Base-by-base conservation (phyloP, 495 filamentous ascomycete genomes). In the Penicillium canariense region DNA sequence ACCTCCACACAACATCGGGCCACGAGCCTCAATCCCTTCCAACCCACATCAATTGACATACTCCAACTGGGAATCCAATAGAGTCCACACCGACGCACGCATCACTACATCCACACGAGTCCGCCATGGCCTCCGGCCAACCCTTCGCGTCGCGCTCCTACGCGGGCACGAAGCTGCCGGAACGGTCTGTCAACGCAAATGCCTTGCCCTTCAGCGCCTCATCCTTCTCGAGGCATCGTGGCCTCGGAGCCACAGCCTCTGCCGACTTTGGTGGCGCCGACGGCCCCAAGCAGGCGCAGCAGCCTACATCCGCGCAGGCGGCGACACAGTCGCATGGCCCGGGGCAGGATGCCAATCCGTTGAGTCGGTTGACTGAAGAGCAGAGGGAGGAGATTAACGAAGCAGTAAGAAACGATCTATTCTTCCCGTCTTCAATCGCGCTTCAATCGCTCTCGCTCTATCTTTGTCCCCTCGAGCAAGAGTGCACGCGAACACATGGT, bases 361-460 rank as follows among this genome's bases (percentile, higher is more conserved):
- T 82, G 52, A 74, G 61, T 43, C 68, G 76, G 55, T 73, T 94
- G 62, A 89, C 81, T 20, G 90, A 96, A 65, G 91, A 95, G 74
- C 91, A 96, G 64, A 77, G 85, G 47, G 90, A 94, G 61, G 91
- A 96, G 64, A 89, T 96, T 49, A 88, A 85, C 58, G 90, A 96
- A 77, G 91, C 90, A 52, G 90, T 93, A 81, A 61, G 84, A 35
- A 47, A 3, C 20, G 1, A 8, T n/a, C n/a, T n/a, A n/a, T n/a
- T n/a, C n/a, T n/a, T n/a, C n/a, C n/a, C n/a, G n/a, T n/a, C n/a
- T n/a, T n/a, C n/a, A n/a, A n/a, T n/a, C n/a, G n/a, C n/a, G n/a
- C n/a, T n/a, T n/a, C n/a, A n/a, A n/a, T n/a, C n/a, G n/a, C n/a
- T n/a, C n/a, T n/a, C n/a, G n/a, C n/a, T n/a, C n/a, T n/a, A n/a